These are phyloP conservation scores for Fusarium xyrophilum DNA, from an alignment of 2,329 filamentous ascomycete genomes.

Conservation along the genomic window DNA sequence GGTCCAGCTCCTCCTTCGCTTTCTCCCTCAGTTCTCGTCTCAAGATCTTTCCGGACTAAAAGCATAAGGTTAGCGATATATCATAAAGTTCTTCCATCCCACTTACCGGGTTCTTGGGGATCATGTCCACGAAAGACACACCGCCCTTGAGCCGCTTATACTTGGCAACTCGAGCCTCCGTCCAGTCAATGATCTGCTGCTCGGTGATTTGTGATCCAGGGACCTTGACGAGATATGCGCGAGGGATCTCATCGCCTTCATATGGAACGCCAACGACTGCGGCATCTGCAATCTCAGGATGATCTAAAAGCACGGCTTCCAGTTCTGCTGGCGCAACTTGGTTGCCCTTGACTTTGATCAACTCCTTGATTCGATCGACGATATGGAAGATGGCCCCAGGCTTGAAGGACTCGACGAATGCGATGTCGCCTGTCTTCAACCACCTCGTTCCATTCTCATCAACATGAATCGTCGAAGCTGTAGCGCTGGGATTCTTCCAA, in stretches of 20 bases:
- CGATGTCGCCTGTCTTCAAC: conserved; percentile 78
- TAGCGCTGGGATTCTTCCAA: conserved; percentile 74
- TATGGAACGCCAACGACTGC: conserved; percentile 61
- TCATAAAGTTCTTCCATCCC: fast-evolving
- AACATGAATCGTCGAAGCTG: conserved; percentile 60
- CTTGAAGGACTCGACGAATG: conserved; percentile 66
- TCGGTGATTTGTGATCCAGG: conserved; percentile 52
- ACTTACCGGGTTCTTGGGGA: conserved; percentile 70
- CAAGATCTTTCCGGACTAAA: conserved; percentile 23
- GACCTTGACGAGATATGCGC: conserved; percentile 65
- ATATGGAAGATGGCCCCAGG: conserved; percentile 60
- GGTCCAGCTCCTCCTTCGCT: conserved; percentile 17
- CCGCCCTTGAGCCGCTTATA: conserved; percentile 70
- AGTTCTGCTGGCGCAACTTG: conserved; percentile 82
- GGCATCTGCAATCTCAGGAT: conserved; percentile 72
- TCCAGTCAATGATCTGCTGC: conserved; percentile 58
- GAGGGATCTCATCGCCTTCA: conserved; percentile 62
- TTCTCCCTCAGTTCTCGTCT: conserved; percentile 14
- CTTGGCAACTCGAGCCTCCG: conserved; percentile 68
- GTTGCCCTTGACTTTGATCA: conserved; percentile 70
- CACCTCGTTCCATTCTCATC: conserved; percentile 63
- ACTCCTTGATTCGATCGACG: conserved; percentile 73
- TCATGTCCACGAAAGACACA: conserved; percentile 66
- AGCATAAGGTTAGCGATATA: not conserved
- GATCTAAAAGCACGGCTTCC: conserved; percentile 74